These are phyloP conservation scores for Jasminum sambac DNA, from an alignment of 257 asterid genomes.

Conservation along the genomic window DNA sequence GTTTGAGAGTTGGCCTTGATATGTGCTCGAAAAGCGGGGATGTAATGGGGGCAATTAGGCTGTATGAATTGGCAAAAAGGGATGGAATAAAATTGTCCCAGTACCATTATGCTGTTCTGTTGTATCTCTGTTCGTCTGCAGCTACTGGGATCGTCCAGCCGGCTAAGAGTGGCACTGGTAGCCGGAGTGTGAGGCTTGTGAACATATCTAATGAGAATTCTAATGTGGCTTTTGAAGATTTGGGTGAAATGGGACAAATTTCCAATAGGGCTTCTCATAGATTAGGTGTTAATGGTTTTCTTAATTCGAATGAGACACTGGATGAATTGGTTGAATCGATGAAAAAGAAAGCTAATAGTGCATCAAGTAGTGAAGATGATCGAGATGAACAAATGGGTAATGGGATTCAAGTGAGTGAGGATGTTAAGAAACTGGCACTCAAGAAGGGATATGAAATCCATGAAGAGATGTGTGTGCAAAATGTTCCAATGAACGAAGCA, in stretches of 20 bases:
- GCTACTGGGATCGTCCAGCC: slow-evolving; percentile 82
- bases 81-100: slow-evolving; percentile 55
- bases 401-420: slow-evolving; percentile 58
- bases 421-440: slow-evolving; percentile 55
- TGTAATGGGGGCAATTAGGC: slow-evolving; percentile 57
- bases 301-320: slow-evolving; percentile 32
- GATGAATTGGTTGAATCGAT: slow-evolving; percentile 53
- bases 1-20: slow-evolving; percentile 63
- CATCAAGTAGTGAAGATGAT: slow-evolving; percentile 19
- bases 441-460: slow-evolving; percentile 68
- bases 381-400: slow-evolving; percentile 19
- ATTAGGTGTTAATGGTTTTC: slow-evolving; percentile 20
- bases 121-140: slow-evolving; percentile 89
- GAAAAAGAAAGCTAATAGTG: slow-evolving; percentile 33
- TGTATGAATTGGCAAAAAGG: slow-evolving; percentile 59
- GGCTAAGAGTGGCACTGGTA: slow-evolving; percentile 68
- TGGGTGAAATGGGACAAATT: slow-evolving; percentile 27
- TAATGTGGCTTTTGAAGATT: slow-evolving; percentile 26
- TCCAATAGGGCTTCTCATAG: slow-evolving; percentile 21
- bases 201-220: slow-evolving; percentile 33
- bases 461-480: slow-evolving; percentile 49
- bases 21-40: slow-evolving; percentile 83
- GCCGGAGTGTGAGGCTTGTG: slow-evolving; percentile 43
- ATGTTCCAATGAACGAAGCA: slow-evolving; percentile 76
- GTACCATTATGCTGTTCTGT: slow-evolving; percentile 76